phyloP scores from a whole-genome alignment of 139 green algal species.

The Nannochloris sp. region DNA sequence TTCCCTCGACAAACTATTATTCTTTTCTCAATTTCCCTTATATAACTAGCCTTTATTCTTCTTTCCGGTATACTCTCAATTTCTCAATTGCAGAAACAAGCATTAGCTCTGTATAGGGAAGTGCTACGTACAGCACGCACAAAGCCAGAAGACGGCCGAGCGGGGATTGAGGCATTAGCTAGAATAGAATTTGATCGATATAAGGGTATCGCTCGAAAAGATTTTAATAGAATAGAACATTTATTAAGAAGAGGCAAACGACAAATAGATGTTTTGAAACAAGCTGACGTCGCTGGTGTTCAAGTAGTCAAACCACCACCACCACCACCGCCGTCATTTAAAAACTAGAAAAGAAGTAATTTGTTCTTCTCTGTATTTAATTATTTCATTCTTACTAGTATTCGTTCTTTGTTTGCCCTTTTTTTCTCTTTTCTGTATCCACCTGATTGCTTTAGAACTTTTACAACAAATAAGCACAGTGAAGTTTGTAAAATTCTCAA shows the following conservation, averaged over 20 bases:
- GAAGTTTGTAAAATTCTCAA: too few species aligned
- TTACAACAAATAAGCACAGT: too few species aligned
- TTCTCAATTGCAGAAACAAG: slow-evolving; percentile 13
- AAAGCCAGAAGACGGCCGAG: neutral
- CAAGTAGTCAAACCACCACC: neutral
- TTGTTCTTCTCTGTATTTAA: too few species aligned
- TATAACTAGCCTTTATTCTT: too few species aligned
- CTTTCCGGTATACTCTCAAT: neutral
- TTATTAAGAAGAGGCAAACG: slow-evolving; percentile 13
- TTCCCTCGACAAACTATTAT: too few species aligned
- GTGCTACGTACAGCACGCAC: neutral
- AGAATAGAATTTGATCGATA: slow-evolving; percentile 18
- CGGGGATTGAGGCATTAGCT: neutral
- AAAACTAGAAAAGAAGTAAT: too few species aligned
- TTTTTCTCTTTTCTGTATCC: too few species aligned
- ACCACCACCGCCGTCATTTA: too few species aligned
- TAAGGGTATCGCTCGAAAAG: slow-evolving; percentile 1
- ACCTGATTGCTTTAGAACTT: too few species aligned
- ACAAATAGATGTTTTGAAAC: slow-evolving; percentile 22
- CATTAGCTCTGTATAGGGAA: slow-evolving; percentile 18
- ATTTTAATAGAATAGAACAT: slow-evolving; percentile 25
- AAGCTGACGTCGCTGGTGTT: neutral
- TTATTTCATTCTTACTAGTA: too few species aligned
- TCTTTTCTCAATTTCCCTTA: too few species aligned
- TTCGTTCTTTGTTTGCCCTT: too few species aligned